These are phyloP conservation scores for Arthrobotrys megalospora DNA, from an alignment of 2,329 filamentous ascomycete genomes.

Conservation along the genomic window DNA sequence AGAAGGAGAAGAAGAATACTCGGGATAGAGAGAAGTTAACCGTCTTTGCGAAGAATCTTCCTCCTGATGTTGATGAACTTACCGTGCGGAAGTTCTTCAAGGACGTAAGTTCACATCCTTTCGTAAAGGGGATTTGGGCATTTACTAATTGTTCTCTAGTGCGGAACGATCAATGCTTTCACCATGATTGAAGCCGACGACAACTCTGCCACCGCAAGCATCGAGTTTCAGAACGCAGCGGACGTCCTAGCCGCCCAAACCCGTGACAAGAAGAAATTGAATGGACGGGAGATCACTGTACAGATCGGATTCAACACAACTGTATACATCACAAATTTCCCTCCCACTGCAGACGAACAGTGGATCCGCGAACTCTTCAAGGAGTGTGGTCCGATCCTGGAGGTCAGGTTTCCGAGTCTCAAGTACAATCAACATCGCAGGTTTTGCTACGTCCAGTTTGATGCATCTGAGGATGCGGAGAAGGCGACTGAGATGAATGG, in stretches of 20 bases:
- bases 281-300: slow-evolving; percentile 80
- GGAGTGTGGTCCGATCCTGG: slow-evolving; percentile 84
- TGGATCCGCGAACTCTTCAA: slow-evolving; percentile 79
- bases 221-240: slow-evolving; percentile 86
- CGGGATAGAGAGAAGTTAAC: slow-evolving; percentile 88
- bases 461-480: slow-evolving; percentile 76
- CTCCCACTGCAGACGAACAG: slow-evolving; percentile 79
- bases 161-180: slow-evolving; percentile 85
- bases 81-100: slow-evolving; percentile 91
- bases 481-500: slow-evolving; percentile 82
- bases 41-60: slow-evolving; percentile 84
- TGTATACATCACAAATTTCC: slow-evolving; percentile 92
- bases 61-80: slow-evolving; percentile 77
- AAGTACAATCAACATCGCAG: slow-evolving; percentile 89
- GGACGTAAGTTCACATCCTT: slow-evolving; percentile 70
- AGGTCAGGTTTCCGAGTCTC: slow-evolving; percentile 89
- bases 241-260: slow-evolving; percentile 86
- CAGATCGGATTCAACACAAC: slow-evolving; percentile 82
- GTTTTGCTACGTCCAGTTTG: slow-evolving; percentile 97
- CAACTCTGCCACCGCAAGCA: slow-evolving; percentile 78
- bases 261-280: slow-evolving; percentile 84
- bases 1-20: slow-evolving; percentile 65
- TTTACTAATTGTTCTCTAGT: slow-evolving; percentile 67
- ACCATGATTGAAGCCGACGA: slow-evolving; percentile 77
- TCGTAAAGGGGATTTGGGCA: slow-evolving; percentile 6